Base-by-base conservation (phyloP, 768 basidiomycete genomes). In the Scleroderma citrinum region DNA sequence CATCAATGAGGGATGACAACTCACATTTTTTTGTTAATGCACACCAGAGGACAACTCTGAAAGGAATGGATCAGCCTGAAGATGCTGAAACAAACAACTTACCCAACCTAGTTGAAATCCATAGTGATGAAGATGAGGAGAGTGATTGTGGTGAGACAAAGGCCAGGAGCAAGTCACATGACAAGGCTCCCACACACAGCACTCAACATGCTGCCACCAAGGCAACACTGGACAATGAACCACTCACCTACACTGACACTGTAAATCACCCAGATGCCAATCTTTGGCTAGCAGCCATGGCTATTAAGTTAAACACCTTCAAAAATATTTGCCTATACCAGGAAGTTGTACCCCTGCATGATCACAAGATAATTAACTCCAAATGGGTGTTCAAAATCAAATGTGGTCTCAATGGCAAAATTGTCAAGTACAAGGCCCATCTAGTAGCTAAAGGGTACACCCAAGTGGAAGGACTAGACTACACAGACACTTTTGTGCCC, bases 361-460 rank as follows among this genome's bases (percentile, higher is more conserved):
- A 50, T 19, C 32, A 21, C 7, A 48, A 48, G 38, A 31, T 29
- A 30, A 30, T 41, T 7, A 48, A 26, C 29, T 19, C 0, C 21
- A 32, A 46, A 46, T 47, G 31, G 48, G 44, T 43, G 12, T 58
- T 37, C n/a, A 51, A 43, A 14, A 46, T 44, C 12, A 53, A 47
- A 40, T 14, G 12, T 12, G 36, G 36, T 5, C 49, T 46, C 1
- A 49, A 53, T 2, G 72, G 72, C 19, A 42, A 56, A 1, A 57
- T 74, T 14, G 47, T 49, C 0, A 47, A 59, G 0, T 65, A 68
- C 62, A 75, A 76, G 54, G 72, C 67, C 1, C 55, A 65, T 1
- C 59, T 76, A 1, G 71, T 75, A 4, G 69, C 68, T 0, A 59
- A 70, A 47, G 69, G 75, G 0, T 68, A 50, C 49, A 54, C 49